phyloP scores from a whole-genome alignment of 257 asterid genomes.

The Solanum piurae region DNA sequence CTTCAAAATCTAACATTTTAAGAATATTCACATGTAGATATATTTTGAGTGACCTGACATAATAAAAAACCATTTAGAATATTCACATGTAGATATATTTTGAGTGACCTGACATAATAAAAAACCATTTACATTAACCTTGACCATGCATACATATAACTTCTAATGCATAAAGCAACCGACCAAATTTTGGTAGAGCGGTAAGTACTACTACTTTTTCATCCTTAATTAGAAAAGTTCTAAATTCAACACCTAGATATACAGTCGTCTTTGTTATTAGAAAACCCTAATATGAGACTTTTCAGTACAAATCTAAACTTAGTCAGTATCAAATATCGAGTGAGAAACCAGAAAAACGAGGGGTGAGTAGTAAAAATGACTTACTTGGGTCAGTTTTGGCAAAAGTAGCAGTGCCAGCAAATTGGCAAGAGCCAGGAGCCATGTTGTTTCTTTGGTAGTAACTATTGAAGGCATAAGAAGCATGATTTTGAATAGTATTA shows the following conservation, averaged over 20 bases:
- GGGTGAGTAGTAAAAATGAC: neutral
- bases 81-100: neutral
- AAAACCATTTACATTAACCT: neutral
- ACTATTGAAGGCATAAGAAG: slow-evolving; percentile 85
- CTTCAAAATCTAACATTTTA: neutral
- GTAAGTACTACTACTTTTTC: neutral
- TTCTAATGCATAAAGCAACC: neutral
- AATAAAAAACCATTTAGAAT: neutral
- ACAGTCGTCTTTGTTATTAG: neutral
- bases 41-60: too few species aligned
- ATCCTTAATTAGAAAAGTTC: neutral
- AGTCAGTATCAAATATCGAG: neutral
- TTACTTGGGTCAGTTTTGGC: slow-evolving; percentile 91
- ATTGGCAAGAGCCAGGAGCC: slow-evolving; percentile 68
- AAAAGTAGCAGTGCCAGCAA: slow-evolving; percentile 57
- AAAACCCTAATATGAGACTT: neutral
- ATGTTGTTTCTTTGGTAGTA: slow-evolving; percentile 56
- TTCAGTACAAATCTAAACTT: fast-evolving
- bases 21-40: neutral
- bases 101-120: too few species aligned
- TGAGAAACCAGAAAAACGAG: neutral
- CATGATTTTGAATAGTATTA: slow-evolving; percentile 69
- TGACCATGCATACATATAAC: neutral
- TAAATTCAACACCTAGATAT: neutral
- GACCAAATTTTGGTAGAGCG: neutral